Base-by-base conservation (phyloP, 148 eudicot genomes). In the Cornus suecica region DNA sequence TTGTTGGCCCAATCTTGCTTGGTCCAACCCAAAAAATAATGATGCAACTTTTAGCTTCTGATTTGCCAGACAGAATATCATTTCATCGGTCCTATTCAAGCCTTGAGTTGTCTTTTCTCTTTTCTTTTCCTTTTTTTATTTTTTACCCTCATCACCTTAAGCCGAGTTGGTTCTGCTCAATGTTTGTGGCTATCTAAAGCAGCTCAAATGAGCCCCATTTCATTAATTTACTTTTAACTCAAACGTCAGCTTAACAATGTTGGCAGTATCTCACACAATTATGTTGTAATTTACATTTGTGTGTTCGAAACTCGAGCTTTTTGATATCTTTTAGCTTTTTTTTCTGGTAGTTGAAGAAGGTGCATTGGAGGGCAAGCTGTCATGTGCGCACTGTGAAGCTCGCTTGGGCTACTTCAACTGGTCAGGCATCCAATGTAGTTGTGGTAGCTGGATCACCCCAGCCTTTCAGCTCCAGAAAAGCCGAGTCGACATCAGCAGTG, bases 381-480 rank as follows among this genome's bases (percentile, higher is more conserved):
- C 73, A 63, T 94, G 97, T 75, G 90, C 77, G 25, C 84, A 91
- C 45, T 94, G 99, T 29, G 97, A 91, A 69, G 94, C 92, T 61
- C 97, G 97, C 62, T 82, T 94, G 78, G 99, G 99, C 66, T 88
- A 88, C 76, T 94, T 92, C 87, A 92, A 91, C 81, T 94, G 99
- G 99, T 87, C 94, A 9, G 99, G 99, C 69, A 85, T 87, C 66
- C 99, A 94, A 77, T 94, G 99, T 86, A 92, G 90, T 69, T 94
- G 99, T 20, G 97, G 97, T 65, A 92, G 97, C 73, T 94, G 99
- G 99, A 88, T 94, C 64, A 94, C 99, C 48, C 99, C 99, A 0
- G 99, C 92, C 29, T 94, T 94, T 73, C 99, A 94, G 84, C 96
- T 94, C 71, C 96, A 94, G 68, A 94, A 91, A 83, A 80, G 94